Evolutionary conservation across 2,329 filamentous ascomycete species (phyloP).

Genomic region (Intubia oerlemansii): DNA sequence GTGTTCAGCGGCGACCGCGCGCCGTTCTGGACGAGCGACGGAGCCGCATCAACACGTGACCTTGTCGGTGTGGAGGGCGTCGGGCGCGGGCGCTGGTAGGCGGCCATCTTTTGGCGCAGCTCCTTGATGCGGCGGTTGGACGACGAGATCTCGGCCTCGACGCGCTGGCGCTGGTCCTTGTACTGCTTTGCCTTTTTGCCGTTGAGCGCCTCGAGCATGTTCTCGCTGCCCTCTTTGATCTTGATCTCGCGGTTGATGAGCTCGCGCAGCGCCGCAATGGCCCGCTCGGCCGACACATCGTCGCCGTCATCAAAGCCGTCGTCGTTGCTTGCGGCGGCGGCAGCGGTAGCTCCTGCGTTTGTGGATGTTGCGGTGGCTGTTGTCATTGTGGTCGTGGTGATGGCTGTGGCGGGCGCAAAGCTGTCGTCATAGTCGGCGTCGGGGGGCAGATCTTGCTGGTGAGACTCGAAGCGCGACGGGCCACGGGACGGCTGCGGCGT

Average conservation of each 20-base stretch:
- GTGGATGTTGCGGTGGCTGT: too few species aligned
- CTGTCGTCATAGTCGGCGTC: too few species aligned
- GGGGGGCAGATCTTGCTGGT: conserved; percentile 34
- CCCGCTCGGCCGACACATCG: conserved; percentile 34
- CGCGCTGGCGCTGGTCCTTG: conserved; percentile 58
- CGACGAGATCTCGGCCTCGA: conserved; percentile 75
- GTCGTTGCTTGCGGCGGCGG: conserved; percentile 5
- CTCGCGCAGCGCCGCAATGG: conserved; percentile 56
- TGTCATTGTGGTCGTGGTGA: too few species aligned
- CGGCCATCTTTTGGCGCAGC: conserved; percentile 36
- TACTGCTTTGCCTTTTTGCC: conserved; percentile 90
- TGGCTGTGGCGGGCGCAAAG: too few species aligned
- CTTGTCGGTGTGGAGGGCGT: conserved; percentile 30
- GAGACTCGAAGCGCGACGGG: conserved; percentile 32
- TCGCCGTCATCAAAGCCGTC: conserved; percentile 5
- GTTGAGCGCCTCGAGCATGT: conserved; percentile 86
- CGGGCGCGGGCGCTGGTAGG: conserved; percentile 29
- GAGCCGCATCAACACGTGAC: conserved; percentile 24
- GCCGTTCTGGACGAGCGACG: conserved; percentile 18
- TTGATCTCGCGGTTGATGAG: conserved; percentile 88
- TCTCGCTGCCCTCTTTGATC: conserved; percentile 95
- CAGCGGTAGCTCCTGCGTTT: too few species aligned
- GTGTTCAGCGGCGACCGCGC: conserved; percentile 36
- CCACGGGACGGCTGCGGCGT: conserved; percentile 44
- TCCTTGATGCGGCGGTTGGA: conserved; percentile 56